Conservation (phyloP, 257 asterid species). For the Handroanthus guayacan region DNA sequence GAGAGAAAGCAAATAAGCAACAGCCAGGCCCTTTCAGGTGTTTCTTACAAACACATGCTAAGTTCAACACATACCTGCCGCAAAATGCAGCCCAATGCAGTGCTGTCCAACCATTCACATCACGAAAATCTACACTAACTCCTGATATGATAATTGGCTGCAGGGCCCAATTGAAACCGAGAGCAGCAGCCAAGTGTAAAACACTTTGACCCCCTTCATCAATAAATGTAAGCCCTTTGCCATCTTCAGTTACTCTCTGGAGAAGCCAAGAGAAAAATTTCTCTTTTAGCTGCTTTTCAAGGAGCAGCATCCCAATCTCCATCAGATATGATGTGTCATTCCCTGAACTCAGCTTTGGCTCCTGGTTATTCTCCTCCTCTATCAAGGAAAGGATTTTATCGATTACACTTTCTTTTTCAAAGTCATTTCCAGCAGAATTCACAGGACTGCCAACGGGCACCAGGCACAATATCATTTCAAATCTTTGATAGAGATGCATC, state of each 20-base stretch:
- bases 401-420: slow-evolving; percentile 46
- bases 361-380: slow-evolving; percentile 60
- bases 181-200: slow-evolving; percentile 94
- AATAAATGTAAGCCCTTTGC: slow-evolving; percentile 56
- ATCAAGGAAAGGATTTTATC: slow-evolving; percentile 58
- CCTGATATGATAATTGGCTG: slow-evolving; percentile 74
- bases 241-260: slow-evolving; percentile 63
- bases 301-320: slow-evolving; percentile 56
- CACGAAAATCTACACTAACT: slow-evolving; percentile 89
- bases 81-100: slow-evolving; percentile 98
- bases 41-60: slow-evolving; percentile 10
- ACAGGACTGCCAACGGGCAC: slow-evolving; percentile 43
- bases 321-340: slow-evolving; percentile 43
- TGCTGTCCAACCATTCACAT: slow-evolving; percentile 92
- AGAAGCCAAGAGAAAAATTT: slow-evolving; percentile 80
- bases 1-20: slow-evolving; percentile 26
- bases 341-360: slow-evolving; percentile 39
- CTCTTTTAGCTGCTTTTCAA: slow-evolving; percentile 63
- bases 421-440: slow-evolving; percentile 43
- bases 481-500: slow-evolving; percentile 64
- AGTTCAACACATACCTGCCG: slow-evolving; percentile 70
- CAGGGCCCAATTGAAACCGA: slow-evolving; percentile 92
- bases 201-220: slow-evolving; percentile 91
- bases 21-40: slow-evolving; percentile 17
- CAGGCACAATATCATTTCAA: slow-evolving; percentile 55